Evolutionary conservation across 495 filamentous ascomycete genomes (phyloP).

Genomic region (Aspergillus nidulans): DNA sequence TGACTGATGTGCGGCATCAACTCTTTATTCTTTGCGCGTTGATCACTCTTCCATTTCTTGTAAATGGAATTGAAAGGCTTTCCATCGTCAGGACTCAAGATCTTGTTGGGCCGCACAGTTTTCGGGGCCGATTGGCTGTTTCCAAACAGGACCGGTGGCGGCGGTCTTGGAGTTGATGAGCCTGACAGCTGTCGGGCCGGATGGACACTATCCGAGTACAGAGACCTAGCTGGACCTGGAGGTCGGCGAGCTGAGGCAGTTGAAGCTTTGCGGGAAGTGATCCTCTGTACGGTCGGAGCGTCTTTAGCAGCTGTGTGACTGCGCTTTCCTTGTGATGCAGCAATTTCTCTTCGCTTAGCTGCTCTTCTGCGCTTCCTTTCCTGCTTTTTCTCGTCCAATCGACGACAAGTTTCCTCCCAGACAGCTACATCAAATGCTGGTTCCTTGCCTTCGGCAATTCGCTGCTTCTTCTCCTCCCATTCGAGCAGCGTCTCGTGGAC

Average conservation of each 20-base stretch:
- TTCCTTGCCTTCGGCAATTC: slow-evolving; percentile 36
- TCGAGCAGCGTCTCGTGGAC: slow-evolving; percentile 39
- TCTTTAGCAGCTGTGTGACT: not conserved
- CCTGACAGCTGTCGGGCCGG: not conserved
- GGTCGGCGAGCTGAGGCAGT: not conserved
- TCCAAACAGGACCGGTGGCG: slow-evolving; percentile 11
- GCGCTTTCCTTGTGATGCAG: slow-evolving; percentile 13
- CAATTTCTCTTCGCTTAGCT: slow-evolving; percentile 36
- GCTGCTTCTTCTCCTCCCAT: slow-evolving; percentile 52
- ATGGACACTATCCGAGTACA: not conserved
- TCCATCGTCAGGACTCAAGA: slow-evolving; percentile 2
- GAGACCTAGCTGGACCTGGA: not conserved
- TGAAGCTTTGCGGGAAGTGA: not conserved
- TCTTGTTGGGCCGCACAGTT: slow-evolving; percentile 8
- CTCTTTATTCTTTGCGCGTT: slow-evolving; percentile 36
- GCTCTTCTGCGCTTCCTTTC: slow-evolving; percentile 47
- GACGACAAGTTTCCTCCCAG: slow-evolving; percentile 34
- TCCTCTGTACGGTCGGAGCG: not conserved
- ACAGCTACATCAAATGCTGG: slow-evolving; percentile 45
- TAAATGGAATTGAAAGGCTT: slow-evolving; percentile 18
- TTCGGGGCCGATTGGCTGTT: not conserved
- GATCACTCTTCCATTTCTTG: slow-evolving; percentile 29
- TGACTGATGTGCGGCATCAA: slow-evolving; percentile 40
- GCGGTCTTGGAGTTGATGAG: not conserved
- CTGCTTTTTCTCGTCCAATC: slow-evolving; percentile 22